Evolutionary conservation across 2,329 filamentous ascomycete species (phyloP), one percentile per base, ranked within the genome.

Genomic region (Colletotrichum falcatum): DNA sequence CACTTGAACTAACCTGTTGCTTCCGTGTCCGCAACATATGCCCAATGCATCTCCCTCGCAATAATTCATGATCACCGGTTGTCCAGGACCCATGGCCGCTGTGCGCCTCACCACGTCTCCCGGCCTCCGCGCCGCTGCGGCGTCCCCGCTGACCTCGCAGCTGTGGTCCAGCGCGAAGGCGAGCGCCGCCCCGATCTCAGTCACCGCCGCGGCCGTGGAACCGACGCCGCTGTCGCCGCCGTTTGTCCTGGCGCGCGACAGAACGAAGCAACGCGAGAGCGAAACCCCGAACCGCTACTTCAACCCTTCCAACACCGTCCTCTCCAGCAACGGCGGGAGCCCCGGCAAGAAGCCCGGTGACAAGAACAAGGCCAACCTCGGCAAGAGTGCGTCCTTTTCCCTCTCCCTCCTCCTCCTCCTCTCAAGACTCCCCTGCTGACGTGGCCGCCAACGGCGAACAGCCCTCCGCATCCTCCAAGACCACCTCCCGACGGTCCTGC

Each of bases 391-490:
- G 87, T 28, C 37, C 28, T 26, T 39, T 14, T 37, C 26, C 9
- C 18, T 28, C 37, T 44, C 20, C 20, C n/a, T 48, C 16, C 14
- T 12, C 23, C 26, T 5, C 18, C 11, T 3, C 20, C 14, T 12
- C 12, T 6, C 46, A 11, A 30, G 18, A 20, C 23, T 23, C n/a
- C n/a, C n/a, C 5, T 33, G 42, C 69, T 69, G 48, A 71, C 59
- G 26, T 12, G 16, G 14, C 23, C 39, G 35, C 44, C 30, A 18
- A 18, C 37, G 11, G 28, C n/a, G 60, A 66, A 66, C 75, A 91
- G 90, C 90, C 72, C 83, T 92, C 14, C 85, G 89, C 63, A 86
- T 90, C 64, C 86, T 92, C 44, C 90, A 92, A 83, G 85, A 90
- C 73, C 88, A 87, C 73, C 84, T 92, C n/a, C 90, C 90, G 60